These are phyloP conservation scores for Chaetomium cochliodes DNA, from an alignment of 495 filamentous ascomycete species.

Conservation along the genomic window DNA sequence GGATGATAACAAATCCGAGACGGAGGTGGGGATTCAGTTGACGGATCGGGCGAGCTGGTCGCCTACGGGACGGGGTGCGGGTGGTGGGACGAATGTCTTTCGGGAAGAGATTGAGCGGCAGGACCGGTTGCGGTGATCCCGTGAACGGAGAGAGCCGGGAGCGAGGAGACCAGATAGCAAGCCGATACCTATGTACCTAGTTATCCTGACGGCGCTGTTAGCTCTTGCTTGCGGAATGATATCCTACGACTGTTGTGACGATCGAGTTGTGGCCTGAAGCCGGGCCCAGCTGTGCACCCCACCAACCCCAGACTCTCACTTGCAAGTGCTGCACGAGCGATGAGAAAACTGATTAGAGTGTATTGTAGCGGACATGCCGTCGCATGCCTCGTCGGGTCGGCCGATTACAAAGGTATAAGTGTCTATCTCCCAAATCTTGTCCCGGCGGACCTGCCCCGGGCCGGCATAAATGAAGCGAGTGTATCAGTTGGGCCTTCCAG, in stretches of 20 bases:
- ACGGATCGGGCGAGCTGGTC: constrained; percentile 40
- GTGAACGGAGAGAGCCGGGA: not conserved
- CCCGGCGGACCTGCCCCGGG: constrained; percentile 10
- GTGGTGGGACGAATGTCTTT: constrained; percentile 35
- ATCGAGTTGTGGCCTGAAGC: too few relatives aligned
- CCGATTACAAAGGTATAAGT: constrained; percentile 14
- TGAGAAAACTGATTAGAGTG: constrained; percentile 1
- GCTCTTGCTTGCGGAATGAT: not conserved
- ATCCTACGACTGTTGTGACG: not conserved
- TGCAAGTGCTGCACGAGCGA: not conserved
- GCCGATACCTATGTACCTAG: too few relatives aligned
- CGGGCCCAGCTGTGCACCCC: too few relatives aligned
- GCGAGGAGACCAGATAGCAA: too few relatives aligned
- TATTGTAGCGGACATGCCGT: not conserved
- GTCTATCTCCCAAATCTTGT: constrained; percentile 2
- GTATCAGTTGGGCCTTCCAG: constrained; percentile 11
- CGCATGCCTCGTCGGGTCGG: constrained; percentile 5
- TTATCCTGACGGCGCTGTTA: not conserved
- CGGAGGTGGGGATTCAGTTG: constrained; percentile 30
- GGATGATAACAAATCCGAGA: constrained; percentile 25
- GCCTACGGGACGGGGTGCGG: constrained; percentile 22
- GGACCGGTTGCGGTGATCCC: constrained; percentile 23
- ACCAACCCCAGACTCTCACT: not conserved
- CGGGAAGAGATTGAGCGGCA: constrained; percentile 39
- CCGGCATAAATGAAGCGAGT: constrained; percentile 12